phyloP scores from a whole-genome alignment of 805 yeast genomes.

The Ogataea siamensis region DNA sequence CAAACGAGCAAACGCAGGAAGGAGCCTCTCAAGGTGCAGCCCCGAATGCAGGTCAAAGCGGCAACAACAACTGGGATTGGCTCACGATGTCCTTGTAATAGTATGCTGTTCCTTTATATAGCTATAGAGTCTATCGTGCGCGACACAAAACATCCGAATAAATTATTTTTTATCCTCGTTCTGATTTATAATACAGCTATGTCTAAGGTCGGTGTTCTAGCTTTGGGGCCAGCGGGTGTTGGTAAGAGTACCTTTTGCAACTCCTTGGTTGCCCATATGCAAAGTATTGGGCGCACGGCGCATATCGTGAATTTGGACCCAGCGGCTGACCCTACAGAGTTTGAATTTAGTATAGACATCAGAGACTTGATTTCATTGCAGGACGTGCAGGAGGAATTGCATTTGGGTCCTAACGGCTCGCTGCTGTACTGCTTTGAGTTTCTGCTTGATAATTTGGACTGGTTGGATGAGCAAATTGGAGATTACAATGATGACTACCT shows the following conservation, averaged over 20 bases:
- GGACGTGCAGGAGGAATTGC: slow-evolving; percentile 94
- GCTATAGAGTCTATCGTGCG: slow-evolving; percentile 5
- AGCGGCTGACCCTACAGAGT: slow-evolving; percentile 92
- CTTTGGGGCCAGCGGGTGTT: slow-evolving; percentile 97
- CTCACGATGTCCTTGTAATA: slow-evolving; percentile 41
- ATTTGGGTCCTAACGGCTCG: slow-evolving; percentile 94
- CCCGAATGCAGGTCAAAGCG: slow-evolving; percentile 5
- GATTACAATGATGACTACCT: slow-evolving; percentile 92
- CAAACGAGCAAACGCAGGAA: slow-evolving; percentile 3
- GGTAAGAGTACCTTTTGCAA: slow-evolving; percentile 95
- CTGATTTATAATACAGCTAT: slow-evolving; percentile 38
- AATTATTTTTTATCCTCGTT: neutral
- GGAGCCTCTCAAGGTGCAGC: slow-evolving; percentile 1
- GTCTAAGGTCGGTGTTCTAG: slow-evolving; percentile 94
- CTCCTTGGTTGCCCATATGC: slow-evolving; percentile 82
- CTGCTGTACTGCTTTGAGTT: slow-evolving; percentile 91
- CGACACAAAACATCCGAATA: slow-evolving; percentile 4
- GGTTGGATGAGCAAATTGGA: slow-evolving; percentile 97
- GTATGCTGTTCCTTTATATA: neutral
- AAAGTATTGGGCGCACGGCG: slow-evolving; percentile 85
- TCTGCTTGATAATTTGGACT: slow-evolving; percentile 82
- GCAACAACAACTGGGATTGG: slow-evolving; percentile 42
- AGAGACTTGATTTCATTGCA: slow-evolving; percentile 85
- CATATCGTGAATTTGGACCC: slow-evolving; percentile 96
- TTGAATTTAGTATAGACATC: slow-evolving; percentile 88